A percentile compares a stretch with the other conserved stretches of the same genome.
phyloP scores from a whole-genome alignment of 2,329 filamentous ascomycete species.

The Lachnellula suecica region DNA sequence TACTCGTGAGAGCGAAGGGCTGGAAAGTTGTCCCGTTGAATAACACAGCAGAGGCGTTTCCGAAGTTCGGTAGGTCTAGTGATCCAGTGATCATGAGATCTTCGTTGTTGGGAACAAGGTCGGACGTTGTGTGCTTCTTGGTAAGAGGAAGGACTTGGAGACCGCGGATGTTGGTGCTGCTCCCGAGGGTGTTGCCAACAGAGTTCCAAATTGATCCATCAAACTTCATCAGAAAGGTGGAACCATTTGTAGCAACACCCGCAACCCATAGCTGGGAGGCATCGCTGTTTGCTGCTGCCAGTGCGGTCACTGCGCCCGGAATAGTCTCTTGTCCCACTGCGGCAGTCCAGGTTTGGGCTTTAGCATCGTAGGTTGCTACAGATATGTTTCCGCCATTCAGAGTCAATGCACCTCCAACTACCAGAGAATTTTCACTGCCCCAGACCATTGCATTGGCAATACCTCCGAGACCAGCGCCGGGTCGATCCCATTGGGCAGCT shows the following conservation, averaged over 20 bases:
- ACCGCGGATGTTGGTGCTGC: conserved; percentile 69
- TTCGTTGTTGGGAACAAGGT: conserved; percentile 65
- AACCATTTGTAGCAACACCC: conserved; percentile 67
- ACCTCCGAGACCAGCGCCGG: conserved; percentile 71
- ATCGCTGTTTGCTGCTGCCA: conserved; percentile 72
- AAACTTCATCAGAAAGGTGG: conserved; percentile 79
- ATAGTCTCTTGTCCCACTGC: conserved; percentile 64
- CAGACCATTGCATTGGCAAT: conserved; percentile 73
- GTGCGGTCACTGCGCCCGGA: conserved; percentile 75
- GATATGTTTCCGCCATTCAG: conserved; percentile 64
- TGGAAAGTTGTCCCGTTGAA: conserved; percentile 79
- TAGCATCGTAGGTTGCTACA: conserved; percentile 72
- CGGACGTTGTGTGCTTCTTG: conserved; percentile 61
- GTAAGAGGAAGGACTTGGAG: conserved; percentile 79
- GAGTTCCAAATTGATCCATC: conserved; percentile 71
- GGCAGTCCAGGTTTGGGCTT: conserved; percentile 62
- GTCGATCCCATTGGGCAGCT: conserved; percentile 74
- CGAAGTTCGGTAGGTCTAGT: conserved; percentile 72
- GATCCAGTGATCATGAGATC: conserved; percentile 82
- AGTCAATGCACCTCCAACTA: conserved; percentile 76
- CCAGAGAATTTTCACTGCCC: conserved; percentile 67
- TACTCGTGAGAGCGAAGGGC: conserved; percentile 80
- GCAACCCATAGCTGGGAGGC: conserved; percentile 78
- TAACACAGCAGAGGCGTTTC: conserved; percentile 79
- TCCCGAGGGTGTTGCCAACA: conserved; percentile 61